Evolutionary conservation across 2,329 filamentous ascomycete genomes (phyloP), one percentile per base, ranked within the genome.

Genomic region (Zymoseptoria tritici): DNA sequence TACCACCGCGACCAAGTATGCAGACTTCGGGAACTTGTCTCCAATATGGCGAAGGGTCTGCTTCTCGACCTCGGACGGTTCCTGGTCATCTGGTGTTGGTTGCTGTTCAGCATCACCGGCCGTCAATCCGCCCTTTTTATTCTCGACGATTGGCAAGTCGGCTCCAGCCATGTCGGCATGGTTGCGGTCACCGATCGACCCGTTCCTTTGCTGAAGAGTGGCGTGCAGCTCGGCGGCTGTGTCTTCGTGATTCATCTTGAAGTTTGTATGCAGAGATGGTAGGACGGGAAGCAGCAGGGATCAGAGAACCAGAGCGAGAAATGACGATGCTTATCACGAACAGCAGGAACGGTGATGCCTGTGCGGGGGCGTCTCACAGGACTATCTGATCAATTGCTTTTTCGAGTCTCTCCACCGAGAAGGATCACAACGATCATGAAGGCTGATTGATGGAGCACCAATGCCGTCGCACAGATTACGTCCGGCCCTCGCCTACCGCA

Each of bases 1-100:
- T 55, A 80, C 77, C 24, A 80, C 66, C n/a, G 78, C 78, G 56
- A 81, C 75, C 19, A 80, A 64, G 65, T 78, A 80, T 24, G 78
- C 77, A 21, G 74, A 72, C 65, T 74, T 76, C 52, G 78, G 78
- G 3, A 80, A 70, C 52, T 73, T 72, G 66, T 80, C 78, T 52
- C 77, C 75, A n/a, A 80, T 73, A 60, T 76, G 75, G 57, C 77
- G 70, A 24, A 80, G 71, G 0, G 74, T 77, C 49, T 66, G 68
- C 62, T 72, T 72, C 63, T 80, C 78, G 31, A 76, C 72, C 4
- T 74, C 74, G 20, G 73, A 77, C 1, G 78, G 78, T 60, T 71
- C 70, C n/a, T 74, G 66, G 22, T 71, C 71, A 22, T 73, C 70
- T 24, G 62, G 59, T 9, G 67, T 68, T 1, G 58, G 57, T 24